Percentiles rank a stretch among this genome's conserved stretches.
These are phyloP conservation scores for Diaporthe vaccinii DNA, from an alignment of 2,329 filamentous ascomycete species.

Conservation along the genomic window DNA sequence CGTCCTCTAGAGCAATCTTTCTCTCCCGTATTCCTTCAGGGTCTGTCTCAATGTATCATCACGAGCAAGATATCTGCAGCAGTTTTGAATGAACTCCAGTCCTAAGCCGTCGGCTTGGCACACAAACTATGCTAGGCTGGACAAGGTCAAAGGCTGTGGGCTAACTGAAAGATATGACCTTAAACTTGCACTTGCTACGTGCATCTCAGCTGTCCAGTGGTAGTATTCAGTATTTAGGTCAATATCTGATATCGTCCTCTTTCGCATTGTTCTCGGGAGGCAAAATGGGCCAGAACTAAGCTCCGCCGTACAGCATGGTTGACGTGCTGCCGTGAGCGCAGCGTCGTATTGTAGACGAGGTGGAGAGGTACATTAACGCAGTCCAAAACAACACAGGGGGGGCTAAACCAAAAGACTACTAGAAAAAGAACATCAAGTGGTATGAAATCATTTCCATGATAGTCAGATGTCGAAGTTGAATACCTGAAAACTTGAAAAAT, in stretches of 20 bases:
- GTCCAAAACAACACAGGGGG: not conserved
- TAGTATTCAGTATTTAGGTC: not conserved
- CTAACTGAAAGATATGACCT: not conserved
- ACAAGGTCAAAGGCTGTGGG: not conserved
- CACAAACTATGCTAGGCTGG: no score
- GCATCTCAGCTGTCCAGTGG: not conserved
- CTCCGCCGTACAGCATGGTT: not conserved
- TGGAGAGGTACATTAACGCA: no score
- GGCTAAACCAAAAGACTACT: not conserved
- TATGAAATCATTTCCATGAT: no score
- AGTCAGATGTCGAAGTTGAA: no score
- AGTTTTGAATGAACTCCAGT: no score
- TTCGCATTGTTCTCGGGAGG: no score
- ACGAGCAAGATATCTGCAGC: no score
- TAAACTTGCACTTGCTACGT: not conserved
- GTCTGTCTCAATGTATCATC: not conserved
- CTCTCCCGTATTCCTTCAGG: no score
- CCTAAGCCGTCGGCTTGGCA: slow-evolving; percentile 1
- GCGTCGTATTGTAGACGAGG: not conserved
- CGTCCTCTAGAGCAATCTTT: not conserved
- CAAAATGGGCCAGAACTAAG: not conserved
- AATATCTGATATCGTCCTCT: not conserved
- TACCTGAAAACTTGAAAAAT: no score
- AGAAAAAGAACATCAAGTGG: not conserved
- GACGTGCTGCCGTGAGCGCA: not conserved